A percentile compares a stretch with the other conserved stretches of the same genome.
Evolutionary conservation across 805 yeast species (phyloP).

Genomic region (Sugiyamaella chiloensis): DNA sequence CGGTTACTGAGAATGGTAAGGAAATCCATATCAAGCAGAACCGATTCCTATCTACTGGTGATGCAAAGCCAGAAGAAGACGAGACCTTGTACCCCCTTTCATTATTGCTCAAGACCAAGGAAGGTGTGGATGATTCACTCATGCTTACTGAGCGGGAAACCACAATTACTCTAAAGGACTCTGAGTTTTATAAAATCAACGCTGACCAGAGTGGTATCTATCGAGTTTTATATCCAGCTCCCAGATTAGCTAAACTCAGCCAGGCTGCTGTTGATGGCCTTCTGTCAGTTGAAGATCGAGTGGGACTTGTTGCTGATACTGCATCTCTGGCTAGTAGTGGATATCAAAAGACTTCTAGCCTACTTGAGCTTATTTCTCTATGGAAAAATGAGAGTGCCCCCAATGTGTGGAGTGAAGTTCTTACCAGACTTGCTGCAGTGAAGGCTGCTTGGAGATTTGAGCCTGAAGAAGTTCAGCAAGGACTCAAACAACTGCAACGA

Average conservation of each 20-base stretch:
- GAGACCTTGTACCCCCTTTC: constrained; percentile 52
- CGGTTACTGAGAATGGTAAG: constrained; percentile 41
- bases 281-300: constrained; percentile 57
- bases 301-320: constrained; percentile 63
- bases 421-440: constrained; percentile 41
- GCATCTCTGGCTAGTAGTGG: constrained; percentile 55
- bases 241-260: constrained; percentile 52
- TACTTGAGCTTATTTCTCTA: constrained; percentile 47
- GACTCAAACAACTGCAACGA: constrained; percentile 45
- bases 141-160: constrained; percentile 52
- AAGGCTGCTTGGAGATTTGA: constrained; percentile 50
- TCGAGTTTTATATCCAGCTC: constrained; percentile 53
- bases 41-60: constrained; percentile 63
- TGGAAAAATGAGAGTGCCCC: constrained; percentile 53
- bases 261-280: constrained; percentile 49
- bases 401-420: constrained; percentile 51
- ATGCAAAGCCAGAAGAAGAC: constrained; percentile 56
- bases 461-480: constrained; percentile 38
- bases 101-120: constrained; percentile 50
- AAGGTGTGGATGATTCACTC: constrained; percentile 58
- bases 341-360: constrained; percentile 44
- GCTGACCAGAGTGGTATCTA: constrained; percentile 60
- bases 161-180: constrained; percentile 42
- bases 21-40: constrained; percentile 49
- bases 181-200: constrained; percentile 53